phyloP scores from a whole-genome alignment of 1,284 basidiomycete species.

The Papiliotrema laurentii region DNA sequence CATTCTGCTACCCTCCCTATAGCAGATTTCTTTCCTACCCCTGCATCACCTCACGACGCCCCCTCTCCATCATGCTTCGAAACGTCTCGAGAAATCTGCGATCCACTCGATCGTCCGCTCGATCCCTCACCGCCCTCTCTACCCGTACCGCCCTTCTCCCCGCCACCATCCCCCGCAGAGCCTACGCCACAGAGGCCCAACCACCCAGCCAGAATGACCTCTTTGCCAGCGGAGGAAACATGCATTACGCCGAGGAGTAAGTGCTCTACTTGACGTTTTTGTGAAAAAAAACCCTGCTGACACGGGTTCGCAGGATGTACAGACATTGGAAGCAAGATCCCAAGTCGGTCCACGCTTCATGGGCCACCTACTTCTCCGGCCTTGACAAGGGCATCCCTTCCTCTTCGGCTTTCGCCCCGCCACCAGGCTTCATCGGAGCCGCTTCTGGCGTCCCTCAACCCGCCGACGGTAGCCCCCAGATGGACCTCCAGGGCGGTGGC shows the following conservation, averaged over 20 bases:
- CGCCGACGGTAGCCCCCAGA: slow-evolving; percentile 73
- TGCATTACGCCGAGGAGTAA: slow-evolving; percentile 87
- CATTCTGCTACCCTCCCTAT: no score
- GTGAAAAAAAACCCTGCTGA: no score
- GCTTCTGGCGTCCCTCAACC: slow-evolving; percentile 59
- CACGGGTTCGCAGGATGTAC: slow-evolving; percentile 79
- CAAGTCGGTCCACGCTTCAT: slow-evolving; percentile 86
- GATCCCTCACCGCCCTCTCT: background rate
- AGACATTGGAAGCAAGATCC: slow-evolving; percentile 86
- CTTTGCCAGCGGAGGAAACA: slow-evolving; percentile 86
- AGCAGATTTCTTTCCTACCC: no score
- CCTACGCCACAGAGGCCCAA: slow-evolving; percentile 34
- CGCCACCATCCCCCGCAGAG: background rate
- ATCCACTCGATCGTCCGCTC: background rate
- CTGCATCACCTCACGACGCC: no score
- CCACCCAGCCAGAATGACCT: slow-evolving; percentile 50
- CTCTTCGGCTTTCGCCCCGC: slow-evolving; percentile 76
- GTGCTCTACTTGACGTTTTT: slow-evolving; percentile 13
- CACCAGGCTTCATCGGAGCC: slow-evolving; percentile 57
- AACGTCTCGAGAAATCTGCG: slow-evolving; percentile 3
- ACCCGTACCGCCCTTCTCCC: background rate
- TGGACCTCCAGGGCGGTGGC: slow-evolving; percentile 60
- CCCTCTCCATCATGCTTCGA: slow-evolving; percentile 2
- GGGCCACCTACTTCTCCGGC: slow-evolving; percentile 92
- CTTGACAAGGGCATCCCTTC: slow-evolving; percentile 85